A percentile compares a stretch with the other conserved stretches of the same genome.
Evolutionary conservation across 352 stramenopile species (phyloP).

Genomic region (Pythium diclinum): DNA sequence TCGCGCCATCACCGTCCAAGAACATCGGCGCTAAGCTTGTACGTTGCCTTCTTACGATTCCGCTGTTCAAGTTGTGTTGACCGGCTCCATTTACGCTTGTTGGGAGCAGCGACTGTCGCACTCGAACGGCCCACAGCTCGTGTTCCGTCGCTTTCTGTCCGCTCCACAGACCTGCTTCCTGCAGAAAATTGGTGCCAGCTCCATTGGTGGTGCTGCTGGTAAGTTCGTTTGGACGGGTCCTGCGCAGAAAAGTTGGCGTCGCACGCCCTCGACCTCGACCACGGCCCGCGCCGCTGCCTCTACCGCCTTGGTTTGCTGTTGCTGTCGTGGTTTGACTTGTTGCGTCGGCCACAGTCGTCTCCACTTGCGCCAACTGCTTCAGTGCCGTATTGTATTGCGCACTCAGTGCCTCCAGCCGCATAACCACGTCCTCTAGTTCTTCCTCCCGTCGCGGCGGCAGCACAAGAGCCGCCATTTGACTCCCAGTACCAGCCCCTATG

Average conservation of each 20-base stretch:
- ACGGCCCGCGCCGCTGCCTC: not conserved
- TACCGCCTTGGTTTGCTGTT: not conserved
- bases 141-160: not conserved
- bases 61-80: not conserved
- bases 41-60: not conserved
- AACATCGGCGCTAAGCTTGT: not conserved
- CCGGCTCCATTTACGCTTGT: not conserved
- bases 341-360: not conserved
- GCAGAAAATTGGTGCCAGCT: not conserved
- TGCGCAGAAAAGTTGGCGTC: constrained; percentile 13
- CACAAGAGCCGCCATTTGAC: not conserved
- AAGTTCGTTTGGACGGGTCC: not conserved
- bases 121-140: constrained; percentile 1
- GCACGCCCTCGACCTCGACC: not conserved
- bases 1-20: not conserved
- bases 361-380: not conserved
- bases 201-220: not conserved
- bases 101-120: constrained; percentile 6
- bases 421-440: constrained; percentile 6
- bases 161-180: constrained; percentile 2
- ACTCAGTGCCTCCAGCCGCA: constrained; percentile 16
- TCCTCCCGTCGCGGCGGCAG: not conserved
- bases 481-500: not conserved
- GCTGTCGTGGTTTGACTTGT: not conserved
- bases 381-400: constrained; percentile 16